Base-by-base conservation (phyloP, 2,329 filamentous ascomycete genomes). In the Ophiocordyceps australis region DNA sequence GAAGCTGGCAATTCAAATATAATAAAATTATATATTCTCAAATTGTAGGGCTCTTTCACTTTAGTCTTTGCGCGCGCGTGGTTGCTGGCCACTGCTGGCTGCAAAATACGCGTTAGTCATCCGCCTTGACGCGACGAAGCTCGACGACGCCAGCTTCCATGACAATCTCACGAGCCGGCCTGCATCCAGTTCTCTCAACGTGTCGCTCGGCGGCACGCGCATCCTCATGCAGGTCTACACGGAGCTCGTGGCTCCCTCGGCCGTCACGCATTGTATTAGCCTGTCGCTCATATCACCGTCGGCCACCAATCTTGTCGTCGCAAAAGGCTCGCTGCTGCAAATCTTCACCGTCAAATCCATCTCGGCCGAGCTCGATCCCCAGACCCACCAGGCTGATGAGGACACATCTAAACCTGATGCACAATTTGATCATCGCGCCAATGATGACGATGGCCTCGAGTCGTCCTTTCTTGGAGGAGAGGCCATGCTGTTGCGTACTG, bases 151-250 rank as follows among this genome's bases (percentile, higher is more conserved):
- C n/a, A n/a, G n/a, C n/a, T n/a, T n/a, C n/a, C n/a, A n/a, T n/a
- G n/a, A n/a, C n/a, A n/a, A n/a, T n/a, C n/a, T n/a, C n/a, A n/a
- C n/a, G n/a, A n/a, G n/a, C n/a, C n/a, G n/a, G n/a, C n/a, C n/a
- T n/a, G n/a, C n/a, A n/a, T n/a, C n/a, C n/a, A n/a, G n/a, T n/a
- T n/a, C n/a, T n/a, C n/a, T n/a, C n/a, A n/a, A n/a, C n/a, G n/a
- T n/a, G n/a, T n/a, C n/a, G n/a, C n/a, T n/a, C n/a, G n/a, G n/a
- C n/a, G n/a, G n/a, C n/a, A n/a, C n/a, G n/a, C n/a, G n/a, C n/a
- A n/a, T n/a, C n/a, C n/a, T n/a, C n/a, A 95, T 95, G 86, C 86
- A 95, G 69, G 92, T 82, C 63, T 95, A 95, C 57, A 85, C 82
- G 45, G 89, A 98, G 64, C 65, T 98, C 49, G 74, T 82, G 50